Evolutionary conservation across 257 asterid genomes (phyloP).

Genomic region (Osmanthus fragrans): DNA sequence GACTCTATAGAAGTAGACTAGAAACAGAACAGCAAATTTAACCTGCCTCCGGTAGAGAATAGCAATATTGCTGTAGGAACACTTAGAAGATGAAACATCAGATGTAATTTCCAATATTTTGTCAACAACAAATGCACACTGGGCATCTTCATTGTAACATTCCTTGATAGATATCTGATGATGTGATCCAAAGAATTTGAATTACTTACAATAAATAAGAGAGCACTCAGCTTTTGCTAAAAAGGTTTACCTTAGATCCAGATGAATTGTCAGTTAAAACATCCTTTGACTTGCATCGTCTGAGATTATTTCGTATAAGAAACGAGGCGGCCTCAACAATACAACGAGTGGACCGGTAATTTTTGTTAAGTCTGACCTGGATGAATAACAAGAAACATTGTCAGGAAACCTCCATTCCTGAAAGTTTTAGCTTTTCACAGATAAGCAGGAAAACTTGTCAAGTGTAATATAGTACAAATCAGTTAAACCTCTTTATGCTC

Average conservation of each 20-base stretch:
- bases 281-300: slow-evolving; percentile 68
- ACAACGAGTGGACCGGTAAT: slow-evolving; percentile 90
- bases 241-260: slow-evolving; percentile 74
- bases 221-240: slow-evolving; percentile 9
- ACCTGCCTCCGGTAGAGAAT: slow-evolving; percentile 99
- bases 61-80: slow-evolving; percentile 68
- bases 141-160: slow-evolving; percentile 89
- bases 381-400: slow-evolving; percentile 29
- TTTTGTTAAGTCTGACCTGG: slow-evolving; percentile 81
- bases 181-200: slow-evolving; percentile 18
- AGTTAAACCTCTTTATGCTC: slow-evolving; percentile 79
- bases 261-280: slow-evolving; percentile 74
- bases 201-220: slow-evolving; percentile 21
- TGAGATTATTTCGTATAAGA: slow-evolving; percentile 73
- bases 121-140: slow-evolving; percentile 91
- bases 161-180: slow-evolving; percentile 80
- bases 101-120: slow-evolving; percentile 79
- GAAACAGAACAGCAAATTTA: slow-evolving; percentile 32
- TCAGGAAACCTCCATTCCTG: slow-evolving; percentile 18
- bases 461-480: slow-evolving; percentile 10
- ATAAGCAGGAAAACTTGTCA: slow-evolving; percentile 6
- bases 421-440: slow-evolving; percentile 18
- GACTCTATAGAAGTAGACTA: slow-evolving; percentile 22
- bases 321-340: slow-evolving; percentile 91
- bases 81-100: slow-evolving; percentile 58